Evolutionary conservation across 1,139 yeast genomes (phyloP).

Genomic region (Debaryomyces singareniensis): DNA sequence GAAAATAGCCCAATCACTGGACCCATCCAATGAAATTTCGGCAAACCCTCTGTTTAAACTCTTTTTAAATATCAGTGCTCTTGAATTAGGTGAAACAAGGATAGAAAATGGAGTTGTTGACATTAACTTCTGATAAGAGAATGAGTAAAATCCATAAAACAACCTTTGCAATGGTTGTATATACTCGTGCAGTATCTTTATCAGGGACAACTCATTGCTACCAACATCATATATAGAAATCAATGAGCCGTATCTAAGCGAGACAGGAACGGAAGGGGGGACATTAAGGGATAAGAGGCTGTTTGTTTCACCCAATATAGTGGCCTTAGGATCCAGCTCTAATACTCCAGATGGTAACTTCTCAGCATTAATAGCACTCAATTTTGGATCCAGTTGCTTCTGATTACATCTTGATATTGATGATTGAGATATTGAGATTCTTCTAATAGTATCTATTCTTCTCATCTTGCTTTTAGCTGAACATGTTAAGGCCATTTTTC

Average conservation of each 20-base stretch:
- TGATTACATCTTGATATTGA: no score
- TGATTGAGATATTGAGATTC: background rate
- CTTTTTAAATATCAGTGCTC: constrained; percentile 10
- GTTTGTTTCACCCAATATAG: constrained; percentile 39
- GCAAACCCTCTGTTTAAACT: constrained; percentile 29
- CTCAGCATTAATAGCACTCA: no score
- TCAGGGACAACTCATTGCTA: constrained; percentile 12
- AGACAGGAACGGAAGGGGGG: constrained; percentile 55
- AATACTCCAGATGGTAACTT: no score
- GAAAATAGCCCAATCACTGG: constrained; percentile 56
- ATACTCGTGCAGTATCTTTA: constrained; percentile 25
- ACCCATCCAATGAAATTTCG: constrained; percentile 46
- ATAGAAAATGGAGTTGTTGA: constrained; percentile 44
- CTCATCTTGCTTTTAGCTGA: no score
- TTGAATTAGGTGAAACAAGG: constrained; percentile 22
- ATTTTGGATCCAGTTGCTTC: no score
- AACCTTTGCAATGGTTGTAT: constrained; percentile 32
- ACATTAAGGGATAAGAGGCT: constrained; percentile 37
- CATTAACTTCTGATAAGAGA: constrained; percentile 39
- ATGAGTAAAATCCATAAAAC: constrained; percentile 34
- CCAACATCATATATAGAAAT: constrained; percentile 39
- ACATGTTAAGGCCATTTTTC: no score
- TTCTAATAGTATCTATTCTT: background rate
- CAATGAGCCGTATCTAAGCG: constrained; percentile 41
- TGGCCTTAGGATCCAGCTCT: constrained; percentile 23